A percentile compares a stretch with the other conserved stretches of the same genome.
These are phyloP conservation scores for Picea sitchensis DNA, from an alignment of 75 land plant species.

Conservation along the genomic window DNA sequence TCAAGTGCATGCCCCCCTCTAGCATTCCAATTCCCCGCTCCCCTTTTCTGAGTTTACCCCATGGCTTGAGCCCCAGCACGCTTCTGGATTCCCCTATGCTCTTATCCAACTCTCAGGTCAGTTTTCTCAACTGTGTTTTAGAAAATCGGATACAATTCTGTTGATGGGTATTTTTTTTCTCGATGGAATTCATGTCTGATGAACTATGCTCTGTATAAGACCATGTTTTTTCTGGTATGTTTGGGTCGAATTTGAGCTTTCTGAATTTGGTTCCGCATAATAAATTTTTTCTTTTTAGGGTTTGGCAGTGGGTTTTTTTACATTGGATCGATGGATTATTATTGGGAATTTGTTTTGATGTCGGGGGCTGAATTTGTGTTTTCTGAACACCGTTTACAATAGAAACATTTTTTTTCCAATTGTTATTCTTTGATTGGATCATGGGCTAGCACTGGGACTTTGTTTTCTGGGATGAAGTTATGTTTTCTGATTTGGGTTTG, in stretches of 20 bases:
- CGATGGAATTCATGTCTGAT: neutral
- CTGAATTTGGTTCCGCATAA: neutral
- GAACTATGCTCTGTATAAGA: neutral
- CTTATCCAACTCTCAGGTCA: constrained; percentile 49
- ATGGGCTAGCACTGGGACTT: no score
- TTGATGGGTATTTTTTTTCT: no score
- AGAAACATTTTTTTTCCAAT: no score
- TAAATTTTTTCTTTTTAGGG: neutral
- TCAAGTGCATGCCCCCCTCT: constrained; percentile 35
- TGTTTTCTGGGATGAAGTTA: neutral
- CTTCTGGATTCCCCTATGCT: constrained; percentile 76
- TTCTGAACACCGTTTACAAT: neutral
- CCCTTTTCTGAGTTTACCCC: constrained; percentile 57
- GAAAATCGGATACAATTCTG: no score
- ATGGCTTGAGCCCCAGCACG: constrained; percentile 75
- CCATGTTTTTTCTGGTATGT: neutral
- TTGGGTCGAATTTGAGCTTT: neutral
- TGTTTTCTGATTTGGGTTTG: constrained; percentile 1
- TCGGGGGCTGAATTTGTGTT: neutral
- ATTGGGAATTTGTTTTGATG: neutral
- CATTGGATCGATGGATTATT: neutral
- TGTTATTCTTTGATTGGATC: no score
- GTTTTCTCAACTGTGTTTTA: no score
- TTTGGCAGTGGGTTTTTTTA: neutral
- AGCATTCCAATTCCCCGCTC: constrained; percentile 67